These are phyloP conservation scores for Ophiostoma sp. DNA, from an alignment of 2,329 filamentous ascomycete genomes.

Conservation along the genomic window DNA sequence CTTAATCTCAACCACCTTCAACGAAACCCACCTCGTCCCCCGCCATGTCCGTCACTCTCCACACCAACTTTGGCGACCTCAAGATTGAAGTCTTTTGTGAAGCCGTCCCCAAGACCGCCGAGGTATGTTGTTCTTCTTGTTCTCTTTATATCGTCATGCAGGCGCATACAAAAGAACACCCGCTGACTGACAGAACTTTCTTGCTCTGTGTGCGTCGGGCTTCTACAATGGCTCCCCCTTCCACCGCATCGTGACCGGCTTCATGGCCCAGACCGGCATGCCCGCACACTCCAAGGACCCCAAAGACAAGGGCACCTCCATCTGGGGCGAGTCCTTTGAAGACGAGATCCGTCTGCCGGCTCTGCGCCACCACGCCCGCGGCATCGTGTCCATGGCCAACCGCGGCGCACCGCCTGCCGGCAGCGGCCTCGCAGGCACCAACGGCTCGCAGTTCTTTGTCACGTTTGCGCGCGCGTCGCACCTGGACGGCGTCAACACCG, in stretches of 20 bases:
- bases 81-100: slow-evolving; percentile 97
- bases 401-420: slow-evolving; percentile 45
- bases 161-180: not conserved
- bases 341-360: slow-evolving; percentile 69
- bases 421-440: slow-evolving; percentile 50
- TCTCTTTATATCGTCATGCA: not conserved
- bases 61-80: slow-evolving; percentile 83
- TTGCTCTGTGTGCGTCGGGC: slow-evolving; percentile 73
- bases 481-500: slow-evolving; percentile 77
- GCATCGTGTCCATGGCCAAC: slow-evolving; percentile 73
- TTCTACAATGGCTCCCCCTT: slow-evolving; percentile 73
- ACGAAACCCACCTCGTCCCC: no score
- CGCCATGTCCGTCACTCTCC: slow-evolving; percentile 64
- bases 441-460: slow-evolving; percentile 78
- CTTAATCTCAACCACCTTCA: not conserved
- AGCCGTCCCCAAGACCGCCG: slow-evolving; percentile 84
- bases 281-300: slow-evolving; percentile 43
- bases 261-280: slow-evolving; percentile 75
- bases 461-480: slow-evolving; percentile 72
- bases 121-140: slow-evolving; percentile 47
- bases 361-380: slow-evolving; percentile 62
- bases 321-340: slow-evolving; percentile 69
- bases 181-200: slow-evolving; percentile 61
- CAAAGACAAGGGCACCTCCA: slow-evolving; percentile 55
- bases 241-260: slow-evolving; percentile 72